phyloP scores from a whole-genome alignment of 192 early-diverging fungal genomes.

The Umbelopsis vinacea region DNA sequence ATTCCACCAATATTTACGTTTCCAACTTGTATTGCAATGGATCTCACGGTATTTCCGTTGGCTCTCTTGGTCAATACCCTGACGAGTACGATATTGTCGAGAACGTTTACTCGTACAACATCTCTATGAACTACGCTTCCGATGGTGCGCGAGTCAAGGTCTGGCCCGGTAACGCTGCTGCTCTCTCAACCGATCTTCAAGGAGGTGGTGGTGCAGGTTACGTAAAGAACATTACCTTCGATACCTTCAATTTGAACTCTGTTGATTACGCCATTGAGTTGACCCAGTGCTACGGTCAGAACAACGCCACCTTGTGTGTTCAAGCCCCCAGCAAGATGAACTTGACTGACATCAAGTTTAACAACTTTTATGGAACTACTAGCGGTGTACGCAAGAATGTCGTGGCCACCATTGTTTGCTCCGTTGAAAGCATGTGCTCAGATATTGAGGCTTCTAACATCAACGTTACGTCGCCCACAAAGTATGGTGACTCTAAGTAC shows the following conservation, averaged over 20 bases:
- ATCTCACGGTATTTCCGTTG: slow-evolving; percentile 36
- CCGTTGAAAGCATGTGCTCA: slow-evolving; percentile 1
- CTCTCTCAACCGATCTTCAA: neutral
- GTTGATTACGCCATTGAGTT: slow-evolving; percentile 24
- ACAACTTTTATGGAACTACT: slow-evolving; percentile 24
- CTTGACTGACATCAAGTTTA: slow-evolving; percentile 8
- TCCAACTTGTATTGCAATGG: slow-evolving; percentile 34
- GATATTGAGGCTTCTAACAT: slow-evolving; percentile 4
- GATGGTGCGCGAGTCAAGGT: slow-evolving; percentile 26
- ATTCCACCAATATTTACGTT: slow-evolving; percentile 27
- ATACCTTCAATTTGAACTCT: slow-evolving; percentile 5
- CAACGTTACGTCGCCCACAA: slow-evolving; percentile 15
- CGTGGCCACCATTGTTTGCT: slow-evolving; percentile 5
- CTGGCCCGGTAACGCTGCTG: slow-evolving; percentile 10
- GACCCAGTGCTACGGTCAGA: slow-evolving; percentile 24
- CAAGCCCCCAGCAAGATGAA: slow-evolving; percentile 4
- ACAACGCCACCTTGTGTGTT: slow-evolving; percentile 12
- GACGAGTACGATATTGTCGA: slow-evolving; percentile 25
- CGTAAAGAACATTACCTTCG: slow-evolving; percentile 19
- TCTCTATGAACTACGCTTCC: slow-evolving; percentile 13
- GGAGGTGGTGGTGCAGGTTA: slow-evolving; percentile 10
- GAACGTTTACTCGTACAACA: slow-evolving; percentile 23
- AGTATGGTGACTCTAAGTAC: slow-evolving; percentile 1
- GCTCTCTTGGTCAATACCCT: slow-evolving; percentile 30
- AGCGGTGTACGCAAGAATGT: slow-evolving; percentile 2